Conservation (phyloP, 2,329 filamentous ascomycete genomes). For the Paraphoma sp. region DNA sequence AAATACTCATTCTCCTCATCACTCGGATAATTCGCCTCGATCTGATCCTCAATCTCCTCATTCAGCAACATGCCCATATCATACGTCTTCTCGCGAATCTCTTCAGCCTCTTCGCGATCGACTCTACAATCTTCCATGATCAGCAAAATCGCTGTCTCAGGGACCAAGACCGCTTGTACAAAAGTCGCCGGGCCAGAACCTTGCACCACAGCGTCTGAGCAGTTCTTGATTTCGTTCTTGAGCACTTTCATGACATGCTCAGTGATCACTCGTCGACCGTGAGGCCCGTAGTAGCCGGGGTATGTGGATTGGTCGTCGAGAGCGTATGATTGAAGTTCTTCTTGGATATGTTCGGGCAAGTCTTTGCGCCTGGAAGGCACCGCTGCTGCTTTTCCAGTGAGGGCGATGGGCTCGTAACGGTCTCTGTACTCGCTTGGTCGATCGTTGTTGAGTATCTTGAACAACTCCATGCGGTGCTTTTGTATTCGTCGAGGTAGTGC, state of each 20-base stretch:
- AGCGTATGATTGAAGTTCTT: conserved; percentile 35
- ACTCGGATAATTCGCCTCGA: conserved; percentile 34
- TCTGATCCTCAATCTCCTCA: conserved; percentile 65
- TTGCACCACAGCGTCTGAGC: conserved; percentile 39
- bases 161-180: conserved; percentile 66
- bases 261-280: conserved; percentile 75
- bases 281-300: conserved; percentile 81
- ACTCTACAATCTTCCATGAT: conserved; percentile 65
- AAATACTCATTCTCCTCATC: conserved; percentile 11
- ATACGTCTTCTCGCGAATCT: conserved; percentile 71
- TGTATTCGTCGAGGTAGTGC: conserved; percentile 65
- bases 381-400: conserved; percentile 34
- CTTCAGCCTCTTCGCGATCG: conserved; percentile 52
- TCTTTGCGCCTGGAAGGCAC: conserved; percentile 49
- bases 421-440: conserved; percentile 15
- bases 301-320: conserved; percentile 26
- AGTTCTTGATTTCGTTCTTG: conserved; percentile 32
- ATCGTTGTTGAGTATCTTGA: conserved; percentile 64
- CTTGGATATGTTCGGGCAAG: conserved; percentile 46
- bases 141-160: conserved; percentile 66
- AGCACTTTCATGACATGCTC: conserved; percentile 46
- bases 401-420: conserved; percentile 28
- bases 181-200: conserved; percentile 40
- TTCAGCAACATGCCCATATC: conserved; percentile 72
- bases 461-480: conserved; percentile 62